phyloP scores from a whole-genome alignment of 148 eudicot genomes.

The Heliamphora exappendiculata region DNA sequence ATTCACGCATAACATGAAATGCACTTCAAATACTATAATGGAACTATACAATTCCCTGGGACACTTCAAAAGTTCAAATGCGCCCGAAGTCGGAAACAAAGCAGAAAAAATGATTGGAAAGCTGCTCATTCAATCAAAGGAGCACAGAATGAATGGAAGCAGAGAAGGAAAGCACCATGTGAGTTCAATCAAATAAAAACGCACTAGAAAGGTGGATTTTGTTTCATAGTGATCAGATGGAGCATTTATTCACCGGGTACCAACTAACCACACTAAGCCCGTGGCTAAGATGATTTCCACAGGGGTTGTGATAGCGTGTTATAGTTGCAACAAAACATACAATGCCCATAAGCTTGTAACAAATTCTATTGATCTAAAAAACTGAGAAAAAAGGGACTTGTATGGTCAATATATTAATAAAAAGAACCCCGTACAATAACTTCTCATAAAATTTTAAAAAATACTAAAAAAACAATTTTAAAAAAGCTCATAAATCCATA shows the following conservation, averaged over 20 bases:
- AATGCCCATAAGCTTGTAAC: not conserved
- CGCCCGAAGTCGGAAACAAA: not conserved
- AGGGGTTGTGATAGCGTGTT: not conserved
- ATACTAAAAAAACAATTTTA: too few species aligned
- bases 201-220: conserved; percentile 6
- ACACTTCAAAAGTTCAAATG: not conserved
- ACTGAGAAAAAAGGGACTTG: not conserved
- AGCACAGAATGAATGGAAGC: conserved; percentile 11
- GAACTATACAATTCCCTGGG: not conserved
- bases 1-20: not conserved
- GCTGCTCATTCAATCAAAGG: not conserved
- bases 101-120: not conserved
- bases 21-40: not conserved
- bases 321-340: not conserved
- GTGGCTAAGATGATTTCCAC: not conserved
- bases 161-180: conserved; percentile 11
- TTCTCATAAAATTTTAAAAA: not conserved
- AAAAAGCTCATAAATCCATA: too few species aligned
- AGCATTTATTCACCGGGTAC: not conserved
- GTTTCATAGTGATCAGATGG: conserved; percentile 10
- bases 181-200: conserved; percentile 6
- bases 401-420: not conserved
- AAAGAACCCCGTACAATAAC: not conserved
- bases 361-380: not conserved
- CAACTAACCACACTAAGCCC: not conserved